phyloP scores from a whole-genome alignment of 2,329 filamentous ascomycete species.

The Coniella vitis region DNA sequence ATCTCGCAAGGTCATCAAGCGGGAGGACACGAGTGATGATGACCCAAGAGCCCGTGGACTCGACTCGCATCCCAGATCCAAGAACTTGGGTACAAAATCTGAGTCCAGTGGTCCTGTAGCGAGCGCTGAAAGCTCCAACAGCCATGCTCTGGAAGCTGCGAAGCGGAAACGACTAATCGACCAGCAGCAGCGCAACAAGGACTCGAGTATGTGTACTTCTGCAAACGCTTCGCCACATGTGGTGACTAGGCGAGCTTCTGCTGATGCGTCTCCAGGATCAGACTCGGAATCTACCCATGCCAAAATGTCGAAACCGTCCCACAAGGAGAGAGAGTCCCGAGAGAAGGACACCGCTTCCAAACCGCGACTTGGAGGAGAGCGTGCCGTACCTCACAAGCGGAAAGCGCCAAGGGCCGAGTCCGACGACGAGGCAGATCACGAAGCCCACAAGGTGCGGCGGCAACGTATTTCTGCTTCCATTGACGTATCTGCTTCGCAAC shows the following conservation, averaged over 20 bases:
- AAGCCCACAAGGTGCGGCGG: slow-evolving; percentile 46
- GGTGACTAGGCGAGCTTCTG: slow-evolving; percentile 33
- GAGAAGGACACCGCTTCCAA: slow-evolving; percentile 21
- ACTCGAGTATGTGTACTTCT: slow-evolving; percentile 53
- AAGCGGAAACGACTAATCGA: slow-evolving; percentile 47
- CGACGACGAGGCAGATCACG: slow-evolving; percentile 49
- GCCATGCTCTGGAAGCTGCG: slow-evolving; percentile 28
- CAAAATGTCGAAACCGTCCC: slow-evolving; percentile 35
- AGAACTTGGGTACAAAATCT: slow-evolving; percentile 27
- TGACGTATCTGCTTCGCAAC: slow-evolving; percentile 18
- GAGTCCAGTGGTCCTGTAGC: slow-evolving; percentile 28
- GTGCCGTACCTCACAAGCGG: slow-evolving; percentile 42
- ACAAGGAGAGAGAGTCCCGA: slow-evolving; percentile 29
- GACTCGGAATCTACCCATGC: slow-evolving; percentile 47
- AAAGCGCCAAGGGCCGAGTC: slow-evolving; percentile 49
- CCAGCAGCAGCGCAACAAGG: slow-evolving; percentile 37
- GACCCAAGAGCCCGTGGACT: slow-evolving; percentile 24
- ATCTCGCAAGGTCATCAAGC: slow-evolving; percentile 55
- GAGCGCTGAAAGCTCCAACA: slow-evolving; percentile 1
- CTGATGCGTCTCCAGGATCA: slow-evolving; percentile 40
- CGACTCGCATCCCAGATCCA: slow-evolving; percentile 28
- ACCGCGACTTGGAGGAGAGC: slow-evolving; percentile 36
- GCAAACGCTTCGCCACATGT: slow-evolving; percentile 49
- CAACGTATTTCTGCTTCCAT: slow-evolving; percentile 42
- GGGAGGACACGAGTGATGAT: slow-evolving; percentile 57